Evolutionary conservation across 1,284 basidiomycete species (phyloP).

Genomic region (Ustilago vetiveriae): DNA sequence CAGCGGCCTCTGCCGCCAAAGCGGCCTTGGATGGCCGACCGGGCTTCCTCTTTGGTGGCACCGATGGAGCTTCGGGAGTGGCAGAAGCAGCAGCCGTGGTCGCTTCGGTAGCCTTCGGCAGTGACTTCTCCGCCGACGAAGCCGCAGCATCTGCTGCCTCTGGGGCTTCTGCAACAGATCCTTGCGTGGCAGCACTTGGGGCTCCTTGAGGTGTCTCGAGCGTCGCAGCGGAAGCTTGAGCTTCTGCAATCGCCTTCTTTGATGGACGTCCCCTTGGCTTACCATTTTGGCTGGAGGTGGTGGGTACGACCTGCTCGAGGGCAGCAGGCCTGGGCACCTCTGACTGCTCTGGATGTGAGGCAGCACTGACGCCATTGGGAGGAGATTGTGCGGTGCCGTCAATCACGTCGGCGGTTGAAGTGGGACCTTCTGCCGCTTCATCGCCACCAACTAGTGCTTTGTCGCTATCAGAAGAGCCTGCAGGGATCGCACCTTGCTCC

Average conservation of each 20-base stretch:
- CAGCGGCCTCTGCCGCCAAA: not conserved
- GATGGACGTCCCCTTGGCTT: conserved; percentile 11
- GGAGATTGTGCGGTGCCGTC: not conserved
- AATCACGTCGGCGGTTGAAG: no score
- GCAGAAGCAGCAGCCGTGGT: not conserved
- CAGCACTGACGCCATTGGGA: not conserved
- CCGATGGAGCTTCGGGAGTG: not conserved
- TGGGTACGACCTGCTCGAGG: not conserved
- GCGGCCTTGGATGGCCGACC: conserved; percentile 6
- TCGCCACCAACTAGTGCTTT: no score
- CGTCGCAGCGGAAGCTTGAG: not conserved
- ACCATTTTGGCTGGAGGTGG: not conserved
- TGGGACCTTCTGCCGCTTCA: no score
- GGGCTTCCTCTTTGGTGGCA: conserved; percentile 4
- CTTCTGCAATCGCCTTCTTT: conserved; percentile 8
- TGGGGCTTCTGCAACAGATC: not conserved
- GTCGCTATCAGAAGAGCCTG: no score
- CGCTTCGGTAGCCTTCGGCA: not conserved
- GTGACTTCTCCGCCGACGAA: not conserved
- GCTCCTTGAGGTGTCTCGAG: not conserved
- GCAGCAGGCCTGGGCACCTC: not conserved
- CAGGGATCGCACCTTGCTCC: no score
- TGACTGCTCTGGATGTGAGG: not conserved
- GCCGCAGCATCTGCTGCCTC: not conserved
- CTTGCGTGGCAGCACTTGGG: not conserved